Evolutionary conservation across 768 basidiomycete genomes (phyloP).

Genomic region (Pisolithus marmoratus): DNA sequence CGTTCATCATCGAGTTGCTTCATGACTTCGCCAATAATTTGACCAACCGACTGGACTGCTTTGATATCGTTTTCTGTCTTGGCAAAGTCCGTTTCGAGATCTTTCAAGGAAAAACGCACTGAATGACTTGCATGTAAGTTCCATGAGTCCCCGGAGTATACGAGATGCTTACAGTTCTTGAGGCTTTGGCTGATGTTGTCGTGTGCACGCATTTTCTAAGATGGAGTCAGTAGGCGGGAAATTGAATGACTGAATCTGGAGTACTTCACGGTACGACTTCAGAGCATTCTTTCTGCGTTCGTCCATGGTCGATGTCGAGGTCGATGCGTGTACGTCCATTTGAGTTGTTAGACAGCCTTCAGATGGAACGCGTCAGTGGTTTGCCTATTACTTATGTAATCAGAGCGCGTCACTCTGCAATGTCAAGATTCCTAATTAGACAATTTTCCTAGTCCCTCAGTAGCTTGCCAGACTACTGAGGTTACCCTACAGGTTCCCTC

Average conservation of each 20-base stretch:
- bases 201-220: slow-evolving; percentile 91
- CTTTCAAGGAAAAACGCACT: slow-evolving; percentile 91
- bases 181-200: slow-evolving; percentile 80
- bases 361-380: no score
- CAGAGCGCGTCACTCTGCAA: no score
- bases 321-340: slow-evolving; percentile 26
- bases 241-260: slow-evolving; percentile 3
- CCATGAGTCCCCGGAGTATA: neutral
- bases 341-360: no score
- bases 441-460: no score
- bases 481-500: no score
- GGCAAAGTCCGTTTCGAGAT: slow-evolving; percentile 81
- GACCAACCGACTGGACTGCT: slow-evolving; percentile 96
- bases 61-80: slow-evolving; percentile 99
- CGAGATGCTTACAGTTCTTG: slow-evolving; percentile 70
- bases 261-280: slow-evolving; percentile 70
- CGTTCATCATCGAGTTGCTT: slow-evolving; percentile 97
- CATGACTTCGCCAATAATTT: slow-evolving; percentile 98
- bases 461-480: no score
- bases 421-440: no score
- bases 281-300: slow-evolving; percentile 69
- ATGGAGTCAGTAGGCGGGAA: slow-evolving; percentile 1
- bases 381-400: no score
- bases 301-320: slow-evolving; percentile 62
- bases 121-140: neutral